phyloP scores from a whole-genome alignment of 2,329 filamentous ascomycete genomes.

The Cadophora sp. region DNA sequence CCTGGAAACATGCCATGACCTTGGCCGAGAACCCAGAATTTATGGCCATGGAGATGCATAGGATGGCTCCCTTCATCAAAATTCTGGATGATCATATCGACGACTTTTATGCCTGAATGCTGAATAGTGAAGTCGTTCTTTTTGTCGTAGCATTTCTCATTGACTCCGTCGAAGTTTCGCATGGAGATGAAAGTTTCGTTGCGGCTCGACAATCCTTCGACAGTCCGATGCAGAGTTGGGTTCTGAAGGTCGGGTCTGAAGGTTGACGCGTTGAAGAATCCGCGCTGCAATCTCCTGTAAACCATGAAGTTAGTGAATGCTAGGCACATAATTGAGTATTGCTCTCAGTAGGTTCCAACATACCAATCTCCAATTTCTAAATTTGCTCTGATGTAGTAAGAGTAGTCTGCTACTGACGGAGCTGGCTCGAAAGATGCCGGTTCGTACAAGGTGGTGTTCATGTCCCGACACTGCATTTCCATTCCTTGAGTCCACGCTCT shows the following conservation, averaged over 20 bases:
- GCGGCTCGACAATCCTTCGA: constrained; percentile 50
- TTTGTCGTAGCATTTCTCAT: constrained; percentile 54
- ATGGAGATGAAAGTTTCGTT: constrained; percentile 56
- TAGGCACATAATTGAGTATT: not conserved
- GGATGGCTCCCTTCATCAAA: constrained; percentile 74
- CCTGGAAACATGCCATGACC: constrained; percentile 69
- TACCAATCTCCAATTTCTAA: constrained; percentile 64
- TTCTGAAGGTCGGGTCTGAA: constrained; percentile 55
- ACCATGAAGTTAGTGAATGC: not conserved
- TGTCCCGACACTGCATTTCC: constrained; percentile 40
- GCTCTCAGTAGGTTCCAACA: not conserved
- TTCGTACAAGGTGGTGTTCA: constrained; percentile 50
- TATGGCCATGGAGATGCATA: constrained; percentile 78
- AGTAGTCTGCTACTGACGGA: constrained; percentile 55
- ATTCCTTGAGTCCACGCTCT: constrained; percentile 53
- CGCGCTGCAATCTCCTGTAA: constrained; percentile 56
- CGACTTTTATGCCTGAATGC: constrained; percentile 62
- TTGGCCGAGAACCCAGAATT: constrained; percentile 64
- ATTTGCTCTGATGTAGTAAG: constrained; percentile 61
- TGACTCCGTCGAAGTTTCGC: constrained; percentile 54
- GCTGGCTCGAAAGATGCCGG: constrained; percentile 53
- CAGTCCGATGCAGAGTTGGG: constrained; percentile 57
- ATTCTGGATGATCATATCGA: constrained; percentile 81
- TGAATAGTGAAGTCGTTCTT: constrained; percentile 65
- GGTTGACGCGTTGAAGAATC: constrained; percentile 63